phyloP scores from a whole-genome alignment of 2,329 filamentous ascomycete genomes.

The Capronia americana region DNA sequence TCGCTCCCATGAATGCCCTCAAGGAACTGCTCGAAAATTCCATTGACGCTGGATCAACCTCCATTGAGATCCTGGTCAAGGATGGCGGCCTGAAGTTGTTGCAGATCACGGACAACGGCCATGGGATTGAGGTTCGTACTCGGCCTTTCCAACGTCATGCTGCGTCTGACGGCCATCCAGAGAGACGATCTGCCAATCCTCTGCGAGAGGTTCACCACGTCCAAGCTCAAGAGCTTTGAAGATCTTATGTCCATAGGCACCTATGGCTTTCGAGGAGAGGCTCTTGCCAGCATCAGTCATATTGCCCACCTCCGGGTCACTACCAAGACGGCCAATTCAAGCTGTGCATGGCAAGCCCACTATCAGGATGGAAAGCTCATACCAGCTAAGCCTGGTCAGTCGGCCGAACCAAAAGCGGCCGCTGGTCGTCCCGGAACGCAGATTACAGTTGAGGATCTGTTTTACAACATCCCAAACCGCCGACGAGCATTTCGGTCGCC shows the following conservation, averaged over 20 bases:
- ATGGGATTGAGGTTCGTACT: slow-evolving; percentile 81
- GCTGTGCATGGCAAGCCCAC: slow-evolving; percentile 86
- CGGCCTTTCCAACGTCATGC: not conserved
- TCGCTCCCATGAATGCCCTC: slow-evolving; percentile 91
- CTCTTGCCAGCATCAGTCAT: slow-evolving; percentile 95
- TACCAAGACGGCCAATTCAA: slow-evolving; percentile 87
- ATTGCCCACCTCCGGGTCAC: slow-evolving; percentile 96
- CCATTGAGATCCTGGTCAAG: slow-evolving; percentile 88
- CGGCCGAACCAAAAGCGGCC: slow-evolving; percentile 81
- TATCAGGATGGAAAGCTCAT: slow-evolving; percentile 83
- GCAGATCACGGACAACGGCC: slow-evolving; percentile 96
- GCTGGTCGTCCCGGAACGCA: slow-evolving; percentile 90
- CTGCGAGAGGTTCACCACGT: slow-evolving; percentile 95
- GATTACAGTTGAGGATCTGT: slow-evolving; percentile 94
- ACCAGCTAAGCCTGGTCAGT: slow-evolving; percentile 85
- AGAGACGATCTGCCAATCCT: slow-evolving; percentile 90
- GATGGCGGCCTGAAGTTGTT: slow-evolving; percentile 93
- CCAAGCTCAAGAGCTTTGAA: slow-evolving; percentile 91
- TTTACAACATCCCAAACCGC: slow-evolving; percentile 92
- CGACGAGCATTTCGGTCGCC: slow-evolving; percentile 87
- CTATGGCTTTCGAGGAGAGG: slow-evolving; percentile 97
- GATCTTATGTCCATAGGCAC: slow-evolving; percentile 88
- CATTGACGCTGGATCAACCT: slow-evolving; percentile 94
- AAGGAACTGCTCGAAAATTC: slow-evolving; percentile 98
- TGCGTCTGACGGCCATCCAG: slow-evolving; percentile 53